These are phyloP conservation scores for Rubia tinctorum DNA, from an alignment of 305 asterid species.

Conservation along the genomic window DNA sequence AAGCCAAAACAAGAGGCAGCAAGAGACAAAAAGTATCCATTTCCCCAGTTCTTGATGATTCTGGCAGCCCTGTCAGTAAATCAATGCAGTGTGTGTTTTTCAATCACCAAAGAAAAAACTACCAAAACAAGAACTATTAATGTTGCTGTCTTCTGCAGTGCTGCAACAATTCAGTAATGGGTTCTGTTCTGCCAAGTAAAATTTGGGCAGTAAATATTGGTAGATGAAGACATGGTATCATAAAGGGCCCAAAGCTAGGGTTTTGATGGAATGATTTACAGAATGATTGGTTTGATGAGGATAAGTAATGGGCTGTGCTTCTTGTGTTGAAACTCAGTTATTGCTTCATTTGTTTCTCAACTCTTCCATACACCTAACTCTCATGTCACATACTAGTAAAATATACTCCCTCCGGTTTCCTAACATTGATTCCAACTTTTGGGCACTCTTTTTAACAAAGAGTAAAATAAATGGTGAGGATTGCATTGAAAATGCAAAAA, in stretches of 20 bases:
- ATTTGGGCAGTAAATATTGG: neutral
- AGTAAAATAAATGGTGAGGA: too few relatives aligned
- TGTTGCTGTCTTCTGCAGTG: neutral
- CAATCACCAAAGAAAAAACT: neutral
- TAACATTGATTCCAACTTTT: too few relatives aligned
- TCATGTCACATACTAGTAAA: neutral
- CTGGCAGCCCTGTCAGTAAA: slow-evolving; percentile 1
- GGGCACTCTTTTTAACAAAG: too few relatives aligned
- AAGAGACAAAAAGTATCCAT: slow-evolving; percentile 14
- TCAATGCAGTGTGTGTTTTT: neutral
- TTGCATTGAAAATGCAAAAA: too few relatives aligned
- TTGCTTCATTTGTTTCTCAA: slow-evolving; percentile 8
- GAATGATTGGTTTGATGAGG: slow-evolving; percentile 19
- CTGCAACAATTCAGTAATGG: neutral
- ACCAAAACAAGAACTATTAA: neutral
- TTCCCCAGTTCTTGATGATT: slow-evolving; percentile 7
- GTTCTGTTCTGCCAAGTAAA: neutral
- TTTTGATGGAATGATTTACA: slow-evolving; percentile 10
- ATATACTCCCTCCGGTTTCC: neutral
- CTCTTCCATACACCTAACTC: slow-evolving; percentile 11
- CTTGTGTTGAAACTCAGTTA: slow-evolving; percentile 8
- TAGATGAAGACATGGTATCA: neutral
- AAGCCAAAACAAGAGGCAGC: slow-evolving; percentile 17
- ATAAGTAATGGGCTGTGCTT: slow-evolving; percentile 13
- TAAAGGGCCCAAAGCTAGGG: neutral